Base-by-base conservation (phyloP, 225 moss, liverwort and hornwort species). In the Polytrichum formosum region DNA sequence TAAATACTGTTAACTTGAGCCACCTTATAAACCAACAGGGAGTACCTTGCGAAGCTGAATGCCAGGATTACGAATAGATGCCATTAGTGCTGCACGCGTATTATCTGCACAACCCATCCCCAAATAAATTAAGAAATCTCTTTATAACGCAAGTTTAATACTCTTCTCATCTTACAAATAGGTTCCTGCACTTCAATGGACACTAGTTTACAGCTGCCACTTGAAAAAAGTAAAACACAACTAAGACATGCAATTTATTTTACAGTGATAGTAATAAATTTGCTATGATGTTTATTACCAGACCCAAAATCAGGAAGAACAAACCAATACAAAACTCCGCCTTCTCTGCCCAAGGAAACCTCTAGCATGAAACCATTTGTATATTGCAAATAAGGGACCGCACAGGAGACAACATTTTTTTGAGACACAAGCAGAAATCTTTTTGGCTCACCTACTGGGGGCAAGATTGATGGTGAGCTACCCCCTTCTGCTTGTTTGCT, bases 41-140 rank as follows among this genome's bases (percentile, higher is more conserved):
- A 72, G 61, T 67, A 95, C 95, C 93, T 91, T 95, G 67, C 95
- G 92, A 55, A 95, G 83, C 73, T 85, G 83, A 70, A 93, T 77
- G 55, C 91, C 86, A 61, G 86, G 90, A 62, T 73, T 84, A 72
- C 95, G 95, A 60, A 95, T 95, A 25, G 92, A 86, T 76, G 88
- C 90, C 93, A 95, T 77, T 29, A 95, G 86, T 53, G 85, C 95
- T 62, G 90, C 93, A 75, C 93, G 91, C 72, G 79, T 86, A 65
- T 71, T 66, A 85, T 91, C 95, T 82, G 72, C 63, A 4, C 26
- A 64, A 62, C 58, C 60, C 71, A 81, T 56, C 55, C 64, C 78
- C 27, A 35, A 78, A 67, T 65, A 54, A 70, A 67, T 58, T 1
- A 58, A 58, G 58, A 6, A 58, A 20, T 58, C 20, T 58, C 58